These are phyloP conservation scores for Scheffersomyces segobiensis DNA, from an alignment of 1,139 yeast genomes.

Conservation along the genomic window DNA sequence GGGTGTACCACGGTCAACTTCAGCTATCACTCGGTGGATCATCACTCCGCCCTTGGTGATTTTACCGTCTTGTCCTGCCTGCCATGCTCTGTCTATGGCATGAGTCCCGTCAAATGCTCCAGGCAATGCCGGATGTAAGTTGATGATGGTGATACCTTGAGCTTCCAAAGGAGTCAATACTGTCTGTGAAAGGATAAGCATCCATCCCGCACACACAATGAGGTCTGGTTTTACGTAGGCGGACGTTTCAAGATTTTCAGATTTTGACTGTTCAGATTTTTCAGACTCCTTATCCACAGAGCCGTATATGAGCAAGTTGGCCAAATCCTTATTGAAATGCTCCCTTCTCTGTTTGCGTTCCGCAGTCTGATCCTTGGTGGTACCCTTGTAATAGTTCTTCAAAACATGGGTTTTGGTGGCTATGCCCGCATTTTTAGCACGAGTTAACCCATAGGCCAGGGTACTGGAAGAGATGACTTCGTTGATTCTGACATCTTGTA, in stretches of 20 bases:
- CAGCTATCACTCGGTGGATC: slow-evolving; percentile 94
- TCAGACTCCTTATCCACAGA: slow-evolving; percentile 17
- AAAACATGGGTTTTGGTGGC: slow-evolving; percentile 71
- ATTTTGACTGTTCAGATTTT: slow-evolving; percentile 10
- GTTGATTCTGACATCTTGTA: slow-evolving; percentile 54
- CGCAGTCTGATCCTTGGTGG: slow-evolving; percentile 62
- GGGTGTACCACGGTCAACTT: slow-evolving; percentile 93
- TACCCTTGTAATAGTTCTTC: slow-evolving; percentile 70
- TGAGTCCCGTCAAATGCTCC: slow-evolving; percentile 97
- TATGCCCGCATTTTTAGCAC: slow-evolving; percentile 72
- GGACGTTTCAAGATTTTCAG: slow-evolving; percentile 7
- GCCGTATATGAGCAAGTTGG: slow-evolving; percentile 60
- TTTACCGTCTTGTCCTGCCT: slow-evolving; percentile 84
- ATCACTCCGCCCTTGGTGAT: slow-evolving; percentile 86
- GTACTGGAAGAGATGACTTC: slow-evolving; percentile 83
- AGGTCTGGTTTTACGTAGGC: slow-evolving; percentile 64
- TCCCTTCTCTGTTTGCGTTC: slow-evolving; percentile 64
- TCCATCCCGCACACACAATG: slow-evolving; percentile 98
- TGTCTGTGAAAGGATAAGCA: slow-evolving; percentile 81
- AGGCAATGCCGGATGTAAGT: slow-evolving; percentile 95
- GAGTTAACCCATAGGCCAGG: slow-evolving; percentile 77
- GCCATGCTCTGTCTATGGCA: slow-evolving; percentile 95
- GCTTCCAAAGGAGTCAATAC: slow-evolving; percentile 67
- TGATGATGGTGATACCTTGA: slow-evolving; percentile 74
- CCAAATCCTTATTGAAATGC: slow-evolving; percentile 74